These are phyloP conservation scores for Fistulifera solaris DNA, from an alignment of 108 stramenopile species.

Conservation along the genomic window DNA sequence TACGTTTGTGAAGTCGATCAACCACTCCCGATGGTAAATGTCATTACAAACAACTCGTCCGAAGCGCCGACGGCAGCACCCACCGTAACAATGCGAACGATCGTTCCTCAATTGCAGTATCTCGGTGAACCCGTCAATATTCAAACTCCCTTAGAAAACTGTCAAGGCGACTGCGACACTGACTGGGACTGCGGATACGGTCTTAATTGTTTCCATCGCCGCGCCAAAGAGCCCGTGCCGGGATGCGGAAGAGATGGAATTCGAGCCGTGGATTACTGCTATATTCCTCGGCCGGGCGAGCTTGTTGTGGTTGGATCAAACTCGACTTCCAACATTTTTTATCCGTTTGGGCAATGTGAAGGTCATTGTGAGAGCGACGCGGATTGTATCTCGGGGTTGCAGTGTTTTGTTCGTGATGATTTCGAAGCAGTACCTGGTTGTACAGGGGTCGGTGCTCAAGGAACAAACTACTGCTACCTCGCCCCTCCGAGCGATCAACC, in stretches of 20 bases:
- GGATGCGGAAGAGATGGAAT: constrained; percentile 32
- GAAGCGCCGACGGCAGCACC: neutral
- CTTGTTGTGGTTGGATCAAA: neutral
- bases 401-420: constrained; percentile 24
- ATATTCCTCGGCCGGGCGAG: neutral
- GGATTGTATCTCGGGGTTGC: constrained; percentile 25
- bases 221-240: constrained; percentile 20
- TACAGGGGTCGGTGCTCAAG: neutral
- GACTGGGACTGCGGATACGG: constrained; percentile 19
- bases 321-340: neutral
- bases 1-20: too few species aligned
- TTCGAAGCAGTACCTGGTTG: constrained; percentile 19
- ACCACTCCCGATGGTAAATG: too few species aligned
- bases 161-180: constrained; percentile 37
- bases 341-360: constrained; percentile 22
- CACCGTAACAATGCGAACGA: neutral
- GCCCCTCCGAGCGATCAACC: neutral
- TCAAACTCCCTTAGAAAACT: constrained; percentile 20
- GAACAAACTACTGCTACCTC: constrained; percentile 3
- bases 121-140: neutral
- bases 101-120: neutral
- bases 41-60: too few species aligned
- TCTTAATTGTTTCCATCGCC: constrained; percentile 14
- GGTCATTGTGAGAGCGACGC: constrained; percentile 32
- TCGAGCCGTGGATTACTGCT: constrained; percentile 30